Percentiles rank a stretch among this genome's conserved stretches.
phyloP scores from a whole-genome alignment of 345 rosid genomes.

The Ceriops tagal region DNA sequence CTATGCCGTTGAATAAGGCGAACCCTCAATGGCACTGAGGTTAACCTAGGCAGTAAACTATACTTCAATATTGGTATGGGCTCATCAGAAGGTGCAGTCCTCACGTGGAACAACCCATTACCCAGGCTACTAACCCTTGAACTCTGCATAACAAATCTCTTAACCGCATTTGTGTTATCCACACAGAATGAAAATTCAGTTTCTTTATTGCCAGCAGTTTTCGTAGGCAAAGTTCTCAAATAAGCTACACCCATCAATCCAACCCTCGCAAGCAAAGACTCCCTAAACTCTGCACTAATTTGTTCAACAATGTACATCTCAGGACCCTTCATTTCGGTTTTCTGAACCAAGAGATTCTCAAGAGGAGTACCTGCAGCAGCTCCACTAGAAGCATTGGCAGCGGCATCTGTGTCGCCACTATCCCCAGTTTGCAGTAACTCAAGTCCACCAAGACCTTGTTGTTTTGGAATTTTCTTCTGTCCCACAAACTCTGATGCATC shows the following conservation, averaged over 20 bases:
- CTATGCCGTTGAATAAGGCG: slow-evolving; percentile 76
- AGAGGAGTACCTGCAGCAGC: slow-evolving; percentile 49
- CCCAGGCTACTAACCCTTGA: slow-evolving; percentile 78
- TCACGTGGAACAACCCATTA: slow-evolving; percentile 83
- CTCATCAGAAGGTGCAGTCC: slow-evolving; percentile 85
- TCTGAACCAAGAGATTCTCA: slow-evolving; percentile 70
- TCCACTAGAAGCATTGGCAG: slow-evolving; percentile 39
- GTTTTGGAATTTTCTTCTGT: slow-evolving; percentile 57
- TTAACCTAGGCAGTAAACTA: slow-evolving; percentile 75
- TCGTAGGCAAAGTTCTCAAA: slow-evolving; percentile 73
- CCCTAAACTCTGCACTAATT: slow-evolving; percentile 91
- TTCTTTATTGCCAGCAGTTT: slow-evolving; percentile 66
- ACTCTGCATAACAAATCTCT: slow-evolving; percentile 75
- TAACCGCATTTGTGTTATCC: slow-evolving; percentile 63
- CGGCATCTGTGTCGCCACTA: slow-evolving; percentile 35
- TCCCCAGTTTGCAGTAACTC: slow-evolving; percentile 83
- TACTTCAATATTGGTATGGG: slow-evolving; percentile 87
- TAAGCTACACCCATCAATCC: slow-evolving; percentile 92
- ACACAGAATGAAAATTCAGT: slow-evolving; percentile 89
- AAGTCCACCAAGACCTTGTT: slow-evolving; percentile 92
- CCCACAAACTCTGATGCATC: slow-evolving; percentile 94
- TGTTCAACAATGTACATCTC: slow-evolving; percentile 88
- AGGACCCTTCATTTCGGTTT: slow-evolving; percentile 90
- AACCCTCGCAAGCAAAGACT: slow-evolving; percentile 83
- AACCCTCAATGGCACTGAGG: slow-evolving; percentile 86